Base-by-base conservation (phyloP, 2,329 filamentous ascomycete genomes). In the Trichoderma koningii region DNA sequence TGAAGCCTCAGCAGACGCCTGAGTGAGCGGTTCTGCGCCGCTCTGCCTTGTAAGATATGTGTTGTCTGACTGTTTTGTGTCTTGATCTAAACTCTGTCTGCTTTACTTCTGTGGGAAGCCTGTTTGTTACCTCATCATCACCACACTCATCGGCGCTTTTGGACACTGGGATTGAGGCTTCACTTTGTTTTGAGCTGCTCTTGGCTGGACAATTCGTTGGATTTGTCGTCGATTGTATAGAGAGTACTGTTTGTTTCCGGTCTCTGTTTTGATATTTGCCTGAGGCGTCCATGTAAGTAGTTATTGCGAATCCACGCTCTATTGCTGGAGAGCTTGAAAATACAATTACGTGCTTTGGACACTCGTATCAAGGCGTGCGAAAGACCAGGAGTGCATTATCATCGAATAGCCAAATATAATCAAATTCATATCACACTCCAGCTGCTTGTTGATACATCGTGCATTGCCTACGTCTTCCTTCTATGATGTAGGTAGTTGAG, bases 1-100 rank as follows among this genome's bases (percentile, higher is more conserved):
- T 81, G 26, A 75, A 81, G 65, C 70, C 70, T 23, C 66, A 51
- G 9, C 53, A 64, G 15, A 61, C 52, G 52, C 50, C 65, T 23
- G 66, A 68, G n/a, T 62, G 41, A 57, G 45, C 17, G 38, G 5
- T 30, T 17, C 47, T 23, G 17, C 17, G 7, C 34, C 34, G 34
- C 34, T 52, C 12, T 12, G 42, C 41, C 9, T 53, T 53, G 23
- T 26, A 17, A 26, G 7, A 41, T 23, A 26, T 10, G 50, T 2
- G 1, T 19, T 19, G 17, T 41, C 42, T 34, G n/a, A 5, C 6
- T n/a, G 38, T 19, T 12, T 7, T 52, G n/a, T 52, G 12, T 17
- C 34, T 52, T 52, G 26, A 34, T 30, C 5, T 34, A 3, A 34
- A 7, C 10, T 26, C 17, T 4, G 7, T 52, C 6, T 34, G 7